These are phyloP conservation scores for Pseudogymnoascus sp. DNA, from an alignment of 2,329 filamentous ascomycete species.

Conservation along the genomic window DNA sequence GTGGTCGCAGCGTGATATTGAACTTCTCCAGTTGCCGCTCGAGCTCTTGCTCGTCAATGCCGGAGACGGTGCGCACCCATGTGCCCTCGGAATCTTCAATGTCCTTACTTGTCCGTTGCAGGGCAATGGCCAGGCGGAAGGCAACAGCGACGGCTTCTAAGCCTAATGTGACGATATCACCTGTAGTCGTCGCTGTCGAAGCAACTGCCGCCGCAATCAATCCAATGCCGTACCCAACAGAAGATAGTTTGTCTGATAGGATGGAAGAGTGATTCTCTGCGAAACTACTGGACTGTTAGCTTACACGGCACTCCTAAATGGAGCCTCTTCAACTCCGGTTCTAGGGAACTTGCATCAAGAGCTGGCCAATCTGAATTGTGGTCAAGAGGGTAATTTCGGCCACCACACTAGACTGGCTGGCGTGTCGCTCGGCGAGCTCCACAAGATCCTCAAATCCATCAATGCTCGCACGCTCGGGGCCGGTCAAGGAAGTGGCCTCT, in stretches of 20 bases:
- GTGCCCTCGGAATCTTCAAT: constrained; percentile 8
- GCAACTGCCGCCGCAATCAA: constrained; percentile 16
- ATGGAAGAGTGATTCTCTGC: background rate
- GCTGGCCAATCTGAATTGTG: background rate
- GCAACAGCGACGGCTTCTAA: constrained; percentile 11
- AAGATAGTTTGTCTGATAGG: background rate
- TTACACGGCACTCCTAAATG: background rate
- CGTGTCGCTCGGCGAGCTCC: background rate
- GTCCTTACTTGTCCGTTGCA: constrained; percentile 13
- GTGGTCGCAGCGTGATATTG: constrained; percentile 6
- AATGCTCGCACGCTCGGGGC: background rate
- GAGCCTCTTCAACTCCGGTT: background rate
- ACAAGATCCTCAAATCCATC: background rate
- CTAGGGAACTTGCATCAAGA: background rate
- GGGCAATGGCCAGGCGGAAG: constrained; percentile 14
- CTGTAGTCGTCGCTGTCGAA: constrained; percentile 9
- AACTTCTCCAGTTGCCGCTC: background rate
- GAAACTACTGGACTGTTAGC: background rate
- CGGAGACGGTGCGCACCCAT: constrained; percentile 1
- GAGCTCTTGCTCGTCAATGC: constrained; percentile 9
- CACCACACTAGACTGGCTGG: background rate
- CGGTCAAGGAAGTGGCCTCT: background rate
- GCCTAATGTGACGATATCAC: constrained; percentile 11
- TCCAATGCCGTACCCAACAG: constrained; percentile 16
- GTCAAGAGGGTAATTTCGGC: background rate